Evolutionary conservation across 495 filamentous ascomycete genomes (phyloP), one percentile per base, ranked within the genome.

Genomic region (Monascus purpureus): DNA sequence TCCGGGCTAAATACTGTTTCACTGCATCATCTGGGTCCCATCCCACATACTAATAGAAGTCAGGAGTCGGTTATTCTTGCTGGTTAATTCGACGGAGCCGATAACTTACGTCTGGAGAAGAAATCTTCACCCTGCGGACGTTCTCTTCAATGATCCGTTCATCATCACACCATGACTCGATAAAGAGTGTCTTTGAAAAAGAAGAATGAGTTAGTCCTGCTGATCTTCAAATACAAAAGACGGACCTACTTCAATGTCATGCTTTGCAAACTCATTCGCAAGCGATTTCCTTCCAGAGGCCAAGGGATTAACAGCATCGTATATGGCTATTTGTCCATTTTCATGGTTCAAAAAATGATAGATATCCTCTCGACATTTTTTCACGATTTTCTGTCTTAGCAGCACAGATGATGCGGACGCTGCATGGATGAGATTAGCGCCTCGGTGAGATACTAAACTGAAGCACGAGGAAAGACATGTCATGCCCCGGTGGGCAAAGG

Each of bases 251-350:
- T 88, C 80, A 23, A 95, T 85, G 47, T 93, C 81, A 53, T 93
- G 82, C 57, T 93, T 96, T 12, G 80, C 75, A 55, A 99, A 99
- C 46, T 99, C 88, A 50, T 92, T 92, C 1, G 86, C 87, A 6
- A 99, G 65, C 5, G 87, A 76, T 37, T 77, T 71, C 19, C 92
- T 75, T n/a, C 85, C 87, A 31, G 70, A 69, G 15, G 82, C 72
- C 13, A 88, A 70, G 8, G 87, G 84, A 46, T 96, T 96, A n/a
- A 99, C 92, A 16, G 92, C 90, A 62, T 99, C 92, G 46, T 96
- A 99, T 31, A 99, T 96, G 25, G 92, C 92, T 31, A 99, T 85
- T 45, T 99, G 92, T 8, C 92, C 92, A 45, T 95, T 96, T 46
- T 96, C 92, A 41, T 94, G 76, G 40, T 94, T 86, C 23, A 99